A percentile compares a stretch with the other conserved stretches of the same genome.
These are phyloP conservation scores for Lycium barbarum DNA, from an alignment of 257 asterid species.

Conservation along the genomic window DNA sequence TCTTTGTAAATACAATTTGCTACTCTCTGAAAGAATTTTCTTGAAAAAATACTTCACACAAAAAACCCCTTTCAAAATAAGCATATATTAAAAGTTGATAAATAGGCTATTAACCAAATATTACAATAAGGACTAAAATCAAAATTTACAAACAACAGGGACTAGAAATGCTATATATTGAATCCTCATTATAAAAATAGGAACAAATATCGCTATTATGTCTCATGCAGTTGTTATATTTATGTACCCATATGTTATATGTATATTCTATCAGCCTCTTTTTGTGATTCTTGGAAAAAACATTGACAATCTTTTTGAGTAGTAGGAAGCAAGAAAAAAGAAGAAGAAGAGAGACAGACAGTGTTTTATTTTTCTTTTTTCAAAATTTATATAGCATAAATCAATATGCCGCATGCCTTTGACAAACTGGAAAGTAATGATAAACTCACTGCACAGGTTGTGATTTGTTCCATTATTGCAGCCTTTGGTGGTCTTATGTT, in stretches of 20 bases:
- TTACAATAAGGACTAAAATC: too few species aligned
- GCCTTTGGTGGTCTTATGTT: slow-evolving; percentile 70
- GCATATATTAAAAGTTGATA: too few species aligned
- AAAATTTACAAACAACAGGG: too few species aligned
- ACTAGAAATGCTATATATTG: too few species aligned
- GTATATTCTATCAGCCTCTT: neutral
- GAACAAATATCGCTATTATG: too few species aligned
- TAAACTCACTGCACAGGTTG: slow-evolving; percentile 50
- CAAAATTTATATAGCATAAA: neutral
- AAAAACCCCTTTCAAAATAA: too few species aligned
- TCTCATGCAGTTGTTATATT: slow-evolving; percentile 33
- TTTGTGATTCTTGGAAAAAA: neutral
- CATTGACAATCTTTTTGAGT: neutral
- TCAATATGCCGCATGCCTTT: slow-evolving; percentile 45
- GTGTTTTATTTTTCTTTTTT: neutral
- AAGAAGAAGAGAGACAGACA: neutral
- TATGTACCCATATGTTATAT: too few species aligned
- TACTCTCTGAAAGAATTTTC: too few species aligned
- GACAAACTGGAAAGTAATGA: slow-evolving; percentile 23
- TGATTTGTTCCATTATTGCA: slow-evolving; percentile 50
- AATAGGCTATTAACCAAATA: too few species aligned
- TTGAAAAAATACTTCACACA: too few species aligned
- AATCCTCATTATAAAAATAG: too few species aligned
- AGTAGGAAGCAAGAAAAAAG: neutral
- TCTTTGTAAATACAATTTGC: too few species aligned